Base-by-base conservation (phyloP, 1,139 yeast species). In the Sugiyamaella neomexicana region DNA sequence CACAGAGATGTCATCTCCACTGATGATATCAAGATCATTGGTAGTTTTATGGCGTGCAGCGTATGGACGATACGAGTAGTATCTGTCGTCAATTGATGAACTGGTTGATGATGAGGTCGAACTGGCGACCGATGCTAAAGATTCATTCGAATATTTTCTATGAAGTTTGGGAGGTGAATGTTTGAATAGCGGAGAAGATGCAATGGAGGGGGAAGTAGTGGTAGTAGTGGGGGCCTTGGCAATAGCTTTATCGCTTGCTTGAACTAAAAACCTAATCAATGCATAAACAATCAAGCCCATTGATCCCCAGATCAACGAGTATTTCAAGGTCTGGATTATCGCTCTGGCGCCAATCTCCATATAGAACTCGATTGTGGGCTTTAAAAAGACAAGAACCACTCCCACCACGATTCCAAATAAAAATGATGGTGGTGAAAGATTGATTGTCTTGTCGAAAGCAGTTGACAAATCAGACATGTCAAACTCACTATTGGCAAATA, bases 371-470 rank as follows among this genome's bases (percentile, higher is more conserved):
- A 63, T 47, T 4, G 62, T 52, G 4, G 67, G 67, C 15, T 65
- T 54, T 34, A 62, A 43, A 39, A 58, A 53, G 6, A 65, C 63
- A 15, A 64, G 54, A 31, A 60, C 31, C 36, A 62, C 53, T 12
- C 67, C 68, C 6, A 58, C 60, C 4, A 58, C 57, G 6, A 65
- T 58, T 16, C 68, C 68, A 8, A 66, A 56, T 27, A 60, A 56
- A 52, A 64, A 64, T 10, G 67, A 64, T 2, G 66, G 62, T 1
- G 67, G 67, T 6, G 56, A 53, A 9, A 53, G 36, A 13, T 8
- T 34, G 7, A 38, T 37, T n/a, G 50, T 16, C 36, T 50, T 50
- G 4, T 40, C 44, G 32, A 37, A 39, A 29, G 46, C 36, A 7
- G 38, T 31, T 39, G 53, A 36, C 36, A 46, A 15, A 31, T 45